phyloP scores from a whole-genome alignment of 352 stramenopile species.

The Pythium sukuiense region DNA sequence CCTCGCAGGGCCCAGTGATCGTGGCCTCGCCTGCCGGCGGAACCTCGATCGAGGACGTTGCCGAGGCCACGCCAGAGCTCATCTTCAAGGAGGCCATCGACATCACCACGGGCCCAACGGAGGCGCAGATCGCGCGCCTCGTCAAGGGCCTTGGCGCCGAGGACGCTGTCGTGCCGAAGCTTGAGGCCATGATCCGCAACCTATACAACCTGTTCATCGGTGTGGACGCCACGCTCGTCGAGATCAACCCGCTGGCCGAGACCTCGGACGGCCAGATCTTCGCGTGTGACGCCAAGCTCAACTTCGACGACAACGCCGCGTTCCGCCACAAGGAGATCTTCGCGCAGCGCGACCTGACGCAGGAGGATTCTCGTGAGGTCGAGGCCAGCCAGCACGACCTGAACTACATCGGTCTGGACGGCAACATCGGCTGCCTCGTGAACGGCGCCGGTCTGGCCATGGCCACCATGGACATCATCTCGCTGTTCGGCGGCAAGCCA shows the following conservation, averaged over 20 bases:
- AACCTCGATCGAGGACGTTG: constrained; percentile 97
- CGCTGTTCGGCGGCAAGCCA: constrained; percentile 95
- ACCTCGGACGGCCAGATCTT: constrained; percentile 94
- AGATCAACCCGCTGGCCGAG: constrained; percentile 99
- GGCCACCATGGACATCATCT: constrained; percentile 99
- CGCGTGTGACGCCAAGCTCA: constrained; percentile 98
- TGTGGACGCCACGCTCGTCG: constrained; percentile 96
- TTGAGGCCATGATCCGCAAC: constrained; percentile 76
- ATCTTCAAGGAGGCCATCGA: constrained; percentile 95
- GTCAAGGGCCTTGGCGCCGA: constrained; percentile 75
- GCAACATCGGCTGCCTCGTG: constrained; percentile 99
- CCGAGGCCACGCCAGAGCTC: constrained; percentile 90
- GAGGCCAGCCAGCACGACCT: constrained; percentile 94
- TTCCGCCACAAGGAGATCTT: constrained; percentile 97
- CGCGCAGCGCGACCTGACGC: constrained; percentile 83
- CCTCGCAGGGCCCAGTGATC: constrained; percentile 93
- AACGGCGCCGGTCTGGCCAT: constrained; percentile 99
- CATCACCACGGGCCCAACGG: constrained; percentile 91
- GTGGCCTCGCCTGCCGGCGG: constrained; percentile 94
- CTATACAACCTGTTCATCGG: constrained; percentile 97
- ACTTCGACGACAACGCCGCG: constrained; percentile 98
- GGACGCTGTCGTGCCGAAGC: constrained; percentile 45
- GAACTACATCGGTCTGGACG: constrained; percentile 99
- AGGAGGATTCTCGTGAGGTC: constrained; percentile 96
- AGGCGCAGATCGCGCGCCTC: constrained; percentile 74